These are phyloP conservation scores for Pseudomicrostroma phylloplanum DNA, from an alignment of 1,284 basidiomycete genomes.

Conservation along the genomic window DNA sequence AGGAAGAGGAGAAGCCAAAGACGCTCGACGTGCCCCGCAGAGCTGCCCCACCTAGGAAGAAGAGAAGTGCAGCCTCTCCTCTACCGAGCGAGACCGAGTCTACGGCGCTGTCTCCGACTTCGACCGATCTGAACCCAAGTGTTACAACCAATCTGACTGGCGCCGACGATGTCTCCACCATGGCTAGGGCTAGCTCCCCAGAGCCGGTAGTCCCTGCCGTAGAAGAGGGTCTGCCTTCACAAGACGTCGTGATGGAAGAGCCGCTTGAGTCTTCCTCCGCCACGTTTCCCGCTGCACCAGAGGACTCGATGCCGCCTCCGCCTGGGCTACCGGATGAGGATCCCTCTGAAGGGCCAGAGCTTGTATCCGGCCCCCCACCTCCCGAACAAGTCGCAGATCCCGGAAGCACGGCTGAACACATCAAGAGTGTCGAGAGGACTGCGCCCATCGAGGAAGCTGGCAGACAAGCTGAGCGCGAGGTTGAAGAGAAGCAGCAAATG, in stretches of 20 bases:
- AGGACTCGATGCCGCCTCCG: slow-evolving; percentile 1
- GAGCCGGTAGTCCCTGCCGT: background rate
- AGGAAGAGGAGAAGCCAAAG: slow-evolving; percentile 20
- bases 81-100: too few species aligned
- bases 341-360: background rate
- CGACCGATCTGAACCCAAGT: slow-evolving; percentile 1
- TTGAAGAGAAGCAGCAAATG: background rate
- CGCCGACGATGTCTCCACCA: background rate
- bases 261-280: background rate
- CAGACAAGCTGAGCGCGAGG: background rate
- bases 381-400: slow-evolving; percentile 1
- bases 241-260: slow-evolving; percentile 2
- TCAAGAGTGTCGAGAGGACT: slow-evolving; percentile 1
- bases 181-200: background rate
- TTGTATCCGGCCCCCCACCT: background rate
- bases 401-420: background rate
- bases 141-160: background rate
- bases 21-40: slow-evolving; percentile 36
- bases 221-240: background rate
- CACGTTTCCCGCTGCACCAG: slow-evolving; percentile 5
- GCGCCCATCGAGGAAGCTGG: background rate
- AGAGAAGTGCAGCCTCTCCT: slow-evolving; percentile 13
- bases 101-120: background rate
- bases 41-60: slow-evolving; percentile 35
- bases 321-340: slow-evolving; percentile 5